These are phyloP conservation scores for Stachybotrys echinatus DNA, from an alignment of 2,329 filamentous ascomycete species.

Conservation along the genomic window DNA sequence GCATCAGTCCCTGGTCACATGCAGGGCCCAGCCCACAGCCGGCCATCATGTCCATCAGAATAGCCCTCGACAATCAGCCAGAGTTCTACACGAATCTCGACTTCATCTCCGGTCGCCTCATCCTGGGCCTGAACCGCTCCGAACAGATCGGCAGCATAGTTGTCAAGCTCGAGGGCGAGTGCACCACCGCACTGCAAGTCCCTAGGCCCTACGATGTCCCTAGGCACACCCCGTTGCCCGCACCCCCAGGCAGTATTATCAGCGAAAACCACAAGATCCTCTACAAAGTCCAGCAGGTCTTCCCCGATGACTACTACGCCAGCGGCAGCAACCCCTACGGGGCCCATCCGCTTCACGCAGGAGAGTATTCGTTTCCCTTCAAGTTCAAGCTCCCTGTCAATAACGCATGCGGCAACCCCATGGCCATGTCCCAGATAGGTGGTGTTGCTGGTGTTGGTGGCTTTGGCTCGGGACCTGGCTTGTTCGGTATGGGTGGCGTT, in stretches of 20 bases:
- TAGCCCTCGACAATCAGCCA: conserved; percentile 60
- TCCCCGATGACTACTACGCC: conserved; percentile 51
- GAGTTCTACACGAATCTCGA: conserved; percentile 79
- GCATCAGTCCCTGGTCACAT: not conserved
- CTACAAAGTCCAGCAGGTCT: conserved; percentile 69
- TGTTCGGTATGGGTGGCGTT: conserved; percentile 46
- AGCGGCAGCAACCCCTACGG: conserved; percentile 34
- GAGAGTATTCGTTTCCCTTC: conserved; percentile 73
- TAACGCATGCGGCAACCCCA: conserved; percentile 59
- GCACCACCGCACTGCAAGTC: conserved; percentile 57
- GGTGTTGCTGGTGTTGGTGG: conserved; percentile 51
- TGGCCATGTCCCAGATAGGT: conserved; percentile 48
- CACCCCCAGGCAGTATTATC: conserved; percentile 35
- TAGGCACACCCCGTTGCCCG: conserved; percentile 18
- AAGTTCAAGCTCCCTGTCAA: conserved; percentile 74
- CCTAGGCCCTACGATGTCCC: conserved; percentile 28
- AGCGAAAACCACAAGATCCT: conserved; percentile 67
- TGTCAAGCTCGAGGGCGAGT: conserved; percentile 81
- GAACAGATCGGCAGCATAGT: conserved; percentile 69
- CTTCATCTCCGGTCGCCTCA: conserved; percentile 57
- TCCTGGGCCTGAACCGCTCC: conserved; percentile 54
- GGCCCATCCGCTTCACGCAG: conserved; percentile 58
- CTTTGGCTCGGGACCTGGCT: conserved; percentile 34
- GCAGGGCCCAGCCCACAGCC: not conserved
- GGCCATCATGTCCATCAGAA: conserved; percentile 58